Conservation (phyloP, 257 asterid genomes). For the Thymus quinquecostatus region DNA sequence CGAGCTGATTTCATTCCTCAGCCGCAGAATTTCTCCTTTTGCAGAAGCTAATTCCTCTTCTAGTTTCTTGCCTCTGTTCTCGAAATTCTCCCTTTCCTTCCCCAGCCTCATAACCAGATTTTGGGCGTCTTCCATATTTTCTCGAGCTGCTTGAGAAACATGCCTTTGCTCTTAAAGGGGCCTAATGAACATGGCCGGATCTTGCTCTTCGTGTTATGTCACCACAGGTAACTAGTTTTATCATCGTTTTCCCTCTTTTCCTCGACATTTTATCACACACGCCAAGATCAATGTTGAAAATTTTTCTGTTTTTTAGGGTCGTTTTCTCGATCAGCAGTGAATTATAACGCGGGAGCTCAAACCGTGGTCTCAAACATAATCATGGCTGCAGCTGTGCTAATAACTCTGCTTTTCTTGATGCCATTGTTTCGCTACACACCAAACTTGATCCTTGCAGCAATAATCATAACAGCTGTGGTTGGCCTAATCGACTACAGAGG, state of each 20-base stretch:
- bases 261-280: background rate
- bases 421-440: slow-evolving; percentile 90
- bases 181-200: slow-evolving; percentile 90
- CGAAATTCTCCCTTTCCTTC: too few species aligned
- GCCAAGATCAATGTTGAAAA: background rate
- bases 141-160: too few species aligned
- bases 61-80: too few species aligned
- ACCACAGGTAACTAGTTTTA: slow-evolving; percentile 60
- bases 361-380: slow-evolving; percentile 77
- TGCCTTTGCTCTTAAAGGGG: too few species aligned
- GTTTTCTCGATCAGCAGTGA: slow-evolving; percentile 93
- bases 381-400: slow-evolving; percentile 81
- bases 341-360: slow-evolving; percentile 87
- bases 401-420: slow-evolving; percentile 85
- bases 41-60: too few species aligned
- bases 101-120: slow-evolving; percentile 76
- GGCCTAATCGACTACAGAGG: slow-evolving; percentile 84
- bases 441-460: slow-evolving; percentile 76
- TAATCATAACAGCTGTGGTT: slow-evolving; percentile 82
- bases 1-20: too few species aligned
- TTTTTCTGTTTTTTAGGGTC: slow-evolving; percentile 54
- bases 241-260: background rate
- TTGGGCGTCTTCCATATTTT: too few species aligned
- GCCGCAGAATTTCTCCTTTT: too few species aligned
- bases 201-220: slow-evolving; percentile 83